Evolutionary conservation across 176 grass and related monocot genomes (phyloP).

Genomic region (Cenchrus fungigraminus): DNA sequence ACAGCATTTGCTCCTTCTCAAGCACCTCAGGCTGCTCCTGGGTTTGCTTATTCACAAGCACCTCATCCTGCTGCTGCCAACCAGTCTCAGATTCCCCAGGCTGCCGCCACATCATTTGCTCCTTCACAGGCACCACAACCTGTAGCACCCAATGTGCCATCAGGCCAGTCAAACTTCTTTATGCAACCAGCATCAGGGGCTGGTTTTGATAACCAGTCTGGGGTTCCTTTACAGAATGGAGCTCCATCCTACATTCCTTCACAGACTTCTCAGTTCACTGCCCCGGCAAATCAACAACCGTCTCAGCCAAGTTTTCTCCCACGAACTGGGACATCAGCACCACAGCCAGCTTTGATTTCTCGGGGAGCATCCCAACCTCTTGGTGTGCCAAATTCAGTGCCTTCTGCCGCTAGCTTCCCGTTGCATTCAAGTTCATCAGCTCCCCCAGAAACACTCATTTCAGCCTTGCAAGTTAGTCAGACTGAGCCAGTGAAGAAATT

Average conservation of each 20-base stretch:
- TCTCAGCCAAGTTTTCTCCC: conserved; percentile 51
- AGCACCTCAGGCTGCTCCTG: conserved; percentile 34
- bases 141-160: conserved; percentile 32
- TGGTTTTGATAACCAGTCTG: conserved; percentile 17
- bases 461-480: conserved; percentile 58
- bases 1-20: conserved; percentile 47
- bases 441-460: conserved; percentile 61
- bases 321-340: conserved; percentile 30
- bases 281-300: conserved; percentile 43
- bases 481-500: conserved; percentile 79
- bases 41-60: conserved; percentile 41
- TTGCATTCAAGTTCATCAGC: conserved; percentile 55
- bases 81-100: conserved; percentile 38
- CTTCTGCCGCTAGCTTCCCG: conserved; percentile 46
- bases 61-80: conserved; percentile 31
- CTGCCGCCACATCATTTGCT: conserved; percentile 40
- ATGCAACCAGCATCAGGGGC: conserved; percentile 36
- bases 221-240: conserved; percentile 48
- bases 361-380: conserved; percentile 58
- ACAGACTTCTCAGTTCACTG: conserved; percentile 46
- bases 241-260: conserved; percentile 41
- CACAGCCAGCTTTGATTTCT: conserved; percentile 48
- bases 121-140: conserved; percentile 41
- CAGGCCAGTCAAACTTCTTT: conserved; percentile 41
- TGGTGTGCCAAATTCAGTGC: conserved; percentile 38